phyloP scores from a whole-genome alignment of 495 filamentous ascomycete species.

The Niebla homalea region DNA sequence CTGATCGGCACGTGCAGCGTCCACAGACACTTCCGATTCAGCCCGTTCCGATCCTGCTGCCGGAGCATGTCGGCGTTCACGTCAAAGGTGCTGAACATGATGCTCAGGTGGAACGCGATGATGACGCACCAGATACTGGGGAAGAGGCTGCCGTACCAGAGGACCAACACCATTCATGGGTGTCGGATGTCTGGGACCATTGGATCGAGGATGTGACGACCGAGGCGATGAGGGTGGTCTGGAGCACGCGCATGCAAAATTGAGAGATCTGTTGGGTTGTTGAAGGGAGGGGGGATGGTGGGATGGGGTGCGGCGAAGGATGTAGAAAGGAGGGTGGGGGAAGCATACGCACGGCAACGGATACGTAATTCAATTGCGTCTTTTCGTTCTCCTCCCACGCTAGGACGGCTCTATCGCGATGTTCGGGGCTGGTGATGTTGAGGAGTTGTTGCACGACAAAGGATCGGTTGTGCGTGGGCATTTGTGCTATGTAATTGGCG shows the following conservation, averaged over 20 bases:
- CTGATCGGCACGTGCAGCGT: not conserved
- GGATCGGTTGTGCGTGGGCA: not conserved
- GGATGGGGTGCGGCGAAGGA: not conserved
- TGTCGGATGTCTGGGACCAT: not conserved
- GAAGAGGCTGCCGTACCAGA: slow-evolving; percentile 1
- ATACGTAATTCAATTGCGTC: not conserved
- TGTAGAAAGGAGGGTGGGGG: no score
- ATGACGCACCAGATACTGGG: slow-evolving; percentile 1
- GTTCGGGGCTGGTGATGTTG: not conserved
- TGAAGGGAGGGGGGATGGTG: not conserved
- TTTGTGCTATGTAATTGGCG: not conserved
- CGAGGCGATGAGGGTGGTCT: not conserved
- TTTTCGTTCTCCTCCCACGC: not conserved
- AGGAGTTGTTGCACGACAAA: not conserved
- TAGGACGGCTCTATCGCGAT: not conserved
- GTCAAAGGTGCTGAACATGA: not conserved
- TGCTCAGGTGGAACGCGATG: slow-evolving; percentile 1
- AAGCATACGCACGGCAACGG: not conserved
- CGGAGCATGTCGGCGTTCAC: not conserved
- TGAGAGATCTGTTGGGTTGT: not conserved
- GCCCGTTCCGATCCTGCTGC: not conserved
- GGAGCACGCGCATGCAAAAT: not conserved
- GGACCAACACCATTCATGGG: slow-evolving; percentile 1
- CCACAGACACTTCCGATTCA: not conserved
- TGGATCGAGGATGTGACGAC: not conserved